phyloP scores from a whole-genome alignment of 352 stramenopile genomes.

The Phytophthora rubi region DNA sequence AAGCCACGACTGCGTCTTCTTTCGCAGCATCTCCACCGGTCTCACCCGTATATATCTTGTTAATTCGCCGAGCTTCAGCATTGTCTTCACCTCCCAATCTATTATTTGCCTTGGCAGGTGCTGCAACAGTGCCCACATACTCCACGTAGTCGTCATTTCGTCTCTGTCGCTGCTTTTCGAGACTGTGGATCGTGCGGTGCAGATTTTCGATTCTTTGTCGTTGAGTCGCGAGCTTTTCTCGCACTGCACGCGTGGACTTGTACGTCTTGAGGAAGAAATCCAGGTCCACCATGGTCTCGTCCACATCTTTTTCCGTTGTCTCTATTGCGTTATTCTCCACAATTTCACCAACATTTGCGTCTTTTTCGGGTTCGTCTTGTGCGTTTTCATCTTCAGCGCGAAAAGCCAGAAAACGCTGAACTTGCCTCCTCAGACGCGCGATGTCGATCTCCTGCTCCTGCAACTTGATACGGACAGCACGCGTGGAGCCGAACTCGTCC shows the following conservation, averaged over 20 bases:
- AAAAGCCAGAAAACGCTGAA: neutral
- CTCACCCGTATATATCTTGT: neutral
- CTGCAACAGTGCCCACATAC: neutral
- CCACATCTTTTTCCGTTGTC: neutral
- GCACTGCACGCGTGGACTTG: constrained; percentile 1
- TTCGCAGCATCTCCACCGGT: neutral
- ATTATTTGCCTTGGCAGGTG: neutral
- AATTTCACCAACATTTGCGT: neutral
- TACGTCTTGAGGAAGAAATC: constrained; percentile 11
- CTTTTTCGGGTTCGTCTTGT: neutral
- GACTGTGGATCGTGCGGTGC: neutral
- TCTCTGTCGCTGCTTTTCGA: neutral
- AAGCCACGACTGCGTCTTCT: neutral
- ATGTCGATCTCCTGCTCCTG: constrained; percentile 1
- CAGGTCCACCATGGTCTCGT: constrained; percentile 1
- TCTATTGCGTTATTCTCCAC: neutral
- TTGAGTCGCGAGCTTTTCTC: neutral
- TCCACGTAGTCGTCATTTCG: neutral
- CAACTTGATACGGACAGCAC: neutral
- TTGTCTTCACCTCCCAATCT: neutral
- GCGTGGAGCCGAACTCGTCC: neutral
- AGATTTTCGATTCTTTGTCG: neutral
- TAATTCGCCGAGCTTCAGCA: neutral
- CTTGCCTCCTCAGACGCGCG: neutral
- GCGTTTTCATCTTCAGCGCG: neutral